Evolutionary conservation across 2,329 filamentous ascomycete genomes (phyloP).

Genomic region (Aspergillus pseudoglaucus): DNA sequence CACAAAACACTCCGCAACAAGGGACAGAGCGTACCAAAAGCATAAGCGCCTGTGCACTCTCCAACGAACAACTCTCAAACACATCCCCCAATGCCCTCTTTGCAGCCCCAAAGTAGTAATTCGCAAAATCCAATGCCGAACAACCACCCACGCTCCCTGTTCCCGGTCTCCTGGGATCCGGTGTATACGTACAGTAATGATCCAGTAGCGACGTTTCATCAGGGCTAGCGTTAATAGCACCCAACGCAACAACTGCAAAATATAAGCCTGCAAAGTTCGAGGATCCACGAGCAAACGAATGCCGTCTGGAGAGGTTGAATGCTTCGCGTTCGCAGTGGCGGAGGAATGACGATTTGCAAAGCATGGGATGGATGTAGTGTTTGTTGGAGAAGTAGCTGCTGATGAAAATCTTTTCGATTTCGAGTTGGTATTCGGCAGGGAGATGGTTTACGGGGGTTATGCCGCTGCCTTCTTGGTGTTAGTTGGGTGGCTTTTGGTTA

Average conservation of each 20-base stretch:
- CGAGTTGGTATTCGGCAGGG: constrained; percentile 9
- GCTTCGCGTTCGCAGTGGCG: constrained; percentile 16
- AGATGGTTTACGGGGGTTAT: constrained; percentile 4
- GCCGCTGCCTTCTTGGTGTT: not conserved
- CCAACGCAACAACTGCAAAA: constrained; percentile 22
- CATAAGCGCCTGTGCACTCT: constrained; percentile 20
- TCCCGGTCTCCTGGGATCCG: not conserved
- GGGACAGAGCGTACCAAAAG: constrained; percentile 12
- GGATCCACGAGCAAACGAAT: constrained; percentile 3
- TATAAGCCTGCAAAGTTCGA: constrained; percentile 20
- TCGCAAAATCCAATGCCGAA: constrained; percentile 17
- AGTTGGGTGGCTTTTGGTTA: not conserved
- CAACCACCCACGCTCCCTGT: not conserved
- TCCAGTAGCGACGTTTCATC: constrained; percentile 15
- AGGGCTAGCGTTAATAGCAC: constrained; percentile 21
- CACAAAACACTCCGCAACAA: not conserved
- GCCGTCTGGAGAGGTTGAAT: constrained; percentile 8
- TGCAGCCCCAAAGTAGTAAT: constrained; percentile 20
- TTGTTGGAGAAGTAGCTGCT: constrained; percentile 21
- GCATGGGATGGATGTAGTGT: constrained; percentile 20
- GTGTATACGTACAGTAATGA: constrained; percentile 12
- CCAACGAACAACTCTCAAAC: constrained; percentile 22
- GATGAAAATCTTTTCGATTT: constrained; percentile 24
- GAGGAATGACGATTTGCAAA: constrained; percentile 16
- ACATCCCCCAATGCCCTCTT: constrained; percentile 21